These are phyloP conservation scores for Knoxia roxburghii DNA, from an alignment of 257 asterid genomes.

Conservation along the genomic window DNA sequence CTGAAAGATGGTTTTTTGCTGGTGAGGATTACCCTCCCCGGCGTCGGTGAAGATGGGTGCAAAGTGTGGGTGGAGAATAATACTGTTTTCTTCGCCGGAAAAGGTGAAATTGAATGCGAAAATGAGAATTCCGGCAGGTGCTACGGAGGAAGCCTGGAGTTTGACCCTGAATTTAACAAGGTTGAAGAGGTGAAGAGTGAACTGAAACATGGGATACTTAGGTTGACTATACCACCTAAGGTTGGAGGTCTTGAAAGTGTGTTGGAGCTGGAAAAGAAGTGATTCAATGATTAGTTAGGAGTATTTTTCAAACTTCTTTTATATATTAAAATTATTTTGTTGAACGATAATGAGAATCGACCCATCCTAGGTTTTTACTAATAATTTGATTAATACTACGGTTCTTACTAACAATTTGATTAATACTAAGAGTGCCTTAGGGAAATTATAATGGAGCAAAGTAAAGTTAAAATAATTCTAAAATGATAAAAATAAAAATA, in stretches of 20 bases:
- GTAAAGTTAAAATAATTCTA: too few relatives aligned
- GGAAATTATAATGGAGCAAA: too few relatives aligned
- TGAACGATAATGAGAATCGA: too few relatives aligned
- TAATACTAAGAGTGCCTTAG: too few relatives aligned
- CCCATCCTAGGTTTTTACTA: too few relatives aligned
- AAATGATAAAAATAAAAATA: too few relatives aligned
- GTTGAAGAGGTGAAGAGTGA: constrained; percentile 17
- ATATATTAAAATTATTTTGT: too few relatives aligned
- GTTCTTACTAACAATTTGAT: too few relatives aligned
- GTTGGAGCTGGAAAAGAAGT: too few relatives aligned
- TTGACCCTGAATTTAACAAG: background rate
- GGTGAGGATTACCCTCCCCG: constrained; percentile 24
- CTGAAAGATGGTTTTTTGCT: constrained; percentile 17
- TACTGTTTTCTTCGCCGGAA: constrained; percentile 22
- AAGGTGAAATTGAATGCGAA: constrained; percentile 20
- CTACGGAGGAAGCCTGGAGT: constrained; percentile 25
- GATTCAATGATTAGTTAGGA: too few relatives aligned
- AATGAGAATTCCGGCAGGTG: constrained; percentile 16
- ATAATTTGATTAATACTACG: too few relatives aligned
- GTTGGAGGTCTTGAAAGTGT: background rate
- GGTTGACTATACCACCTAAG: constrained; percentile 29
- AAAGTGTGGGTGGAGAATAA: constrained; percentile 25
- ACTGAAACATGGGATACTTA: constrained; percentile 24
- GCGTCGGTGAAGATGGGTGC: constrained; percentile 21
- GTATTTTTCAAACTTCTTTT: too few relatives aligned